Evolutionary conservation across 345 rosid genomes (phyloP), one percentile per base, ranked within the genome.

Genomic region (Pugionium dolabratum): DNA sequence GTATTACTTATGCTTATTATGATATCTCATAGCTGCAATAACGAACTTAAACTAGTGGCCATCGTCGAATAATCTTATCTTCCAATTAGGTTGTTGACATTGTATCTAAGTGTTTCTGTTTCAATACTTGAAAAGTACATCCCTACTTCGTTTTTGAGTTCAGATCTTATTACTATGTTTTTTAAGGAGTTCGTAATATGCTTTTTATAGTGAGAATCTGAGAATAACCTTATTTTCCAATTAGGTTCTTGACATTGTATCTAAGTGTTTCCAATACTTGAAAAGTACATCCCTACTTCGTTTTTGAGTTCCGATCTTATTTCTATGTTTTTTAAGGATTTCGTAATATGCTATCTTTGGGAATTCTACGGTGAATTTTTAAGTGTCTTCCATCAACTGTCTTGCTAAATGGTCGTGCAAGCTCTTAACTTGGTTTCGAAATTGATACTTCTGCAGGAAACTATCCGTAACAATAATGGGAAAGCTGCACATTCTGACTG

Each of bases 401-500:
- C 62, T 52, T 73, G 59, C n/a, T 53, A 28, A 30, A 48, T 74
- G 35, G 40, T 42, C 26, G 54, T 54, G 26, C 6, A 36, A 52
- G 72, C 59, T 44, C 54, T 48, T 41, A 54, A 62, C 59, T 61
- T 74, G 44, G 33, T 54, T 46, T 47, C 54, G 33, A 54, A 59
- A 54, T 72, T 67, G 41, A 43, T 56, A 46, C 47, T 69, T 44
- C 25, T 48, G 56, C 79, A 94, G 97, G 99, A 94, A 82, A 85
- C 85, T 63, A 71, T 29, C 48, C 80, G 81, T 58, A 94, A 88
- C 78, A 79, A 83, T 70, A 79, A 80, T 76, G 99, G 99, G 69
- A 94, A 83, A 80, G 97, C 99, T 76, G 81, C 97, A 25, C 99
- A 94, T 83, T 90, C 99, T 53, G 79, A 85, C 28, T 94, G 99